Evolutionary conservation across 495 filamentous ascomycete genomes (phyloP), one percentile per base, ranked within the genome.

Genomic region (Lophiostoma macrostomum): DNA sequence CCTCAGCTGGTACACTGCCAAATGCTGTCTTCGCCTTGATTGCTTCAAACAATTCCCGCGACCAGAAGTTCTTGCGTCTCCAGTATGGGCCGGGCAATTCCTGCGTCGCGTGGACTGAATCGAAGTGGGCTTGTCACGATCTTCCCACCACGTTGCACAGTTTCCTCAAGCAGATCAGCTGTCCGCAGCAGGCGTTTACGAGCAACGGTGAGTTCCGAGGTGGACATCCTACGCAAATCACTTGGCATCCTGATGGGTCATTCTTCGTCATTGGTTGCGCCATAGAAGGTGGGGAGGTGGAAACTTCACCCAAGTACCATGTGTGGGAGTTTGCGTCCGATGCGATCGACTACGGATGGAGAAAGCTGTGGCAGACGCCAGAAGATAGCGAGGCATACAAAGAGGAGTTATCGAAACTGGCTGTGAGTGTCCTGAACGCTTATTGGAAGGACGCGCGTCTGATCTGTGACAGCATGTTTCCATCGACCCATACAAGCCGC

Each of bases 401-500:
- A 8, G n/a, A 27, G 23, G 45, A 49, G 18, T 11, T 20, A 7
- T 3, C 20, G 5, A 32, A 49, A 14, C 34, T 50, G 1, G 47
- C 47, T 5, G 47, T 50, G 24, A 29, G 46, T 37, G 4, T 16
- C n/a, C 20, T 40, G 12, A 4, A 30, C 16, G 3, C n/a, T 49
- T 37, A 4, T 3, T 7, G 14, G 19, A 6, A 22, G 3, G 18
- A 13, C 10, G 6, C 13, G 14, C 12, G 5, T 16, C 37, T 46
- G 27, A 46, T 10, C 12, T 37, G 12, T 28, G 13, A 11, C 16
- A 53, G 50, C 29, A 53, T 27, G 50, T 24, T 10, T 14, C 37
- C 28, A 53, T 53, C n/a, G 18, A 53, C 24, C 37, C 50, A n/a
- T 39, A 53, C 22, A 25, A 27, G 11, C 3, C 37, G 13, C 19